Conservation (phyloP, 2,329 filamentous ascomycete species). For the Penicillium capsulatum region DNA sequence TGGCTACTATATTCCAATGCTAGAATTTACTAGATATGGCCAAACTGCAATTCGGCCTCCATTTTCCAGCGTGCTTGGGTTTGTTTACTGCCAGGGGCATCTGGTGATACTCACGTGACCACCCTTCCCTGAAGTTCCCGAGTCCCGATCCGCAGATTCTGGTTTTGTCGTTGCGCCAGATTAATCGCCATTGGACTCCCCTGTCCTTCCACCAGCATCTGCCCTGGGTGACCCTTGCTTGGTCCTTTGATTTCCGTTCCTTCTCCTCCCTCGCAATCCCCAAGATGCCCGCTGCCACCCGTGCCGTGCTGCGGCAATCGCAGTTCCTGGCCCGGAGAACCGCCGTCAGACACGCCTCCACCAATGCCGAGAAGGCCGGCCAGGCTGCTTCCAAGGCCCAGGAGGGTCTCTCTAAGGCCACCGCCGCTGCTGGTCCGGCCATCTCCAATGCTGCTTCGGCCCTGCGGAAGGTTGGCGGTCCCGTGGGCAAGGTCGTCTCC, state of each 20-base stretch:
- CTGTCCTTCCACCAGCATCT: constrained; percentile 31
- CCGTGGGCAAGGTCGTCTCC: constrained; percentile 71
- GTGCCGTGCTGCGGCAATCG: constrained; percentile 46
- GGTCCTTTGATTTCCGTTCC: constrained; percentile 26
- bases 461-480: constrained; percentile 73
- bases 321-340: constrained; percentile 46
- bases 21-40: too few relatives aligned
- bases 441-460: constrained; percentile 68
- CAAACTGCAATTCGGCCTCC: too few relatives aligned
- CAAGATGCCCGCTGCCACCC: constrained; percentile 45
- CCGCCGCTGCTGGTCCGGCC: constrained; percentile 73
- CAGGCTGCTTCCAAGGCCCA: constrained; percentile 61
- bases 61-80: not conserved
- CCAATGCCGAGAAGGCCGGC: constrained; percentile 45
- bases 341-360: constrained; percentile 46
- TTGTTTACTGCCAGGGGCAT: constrained; percentile 11
- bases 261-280: constrained; percentile 24
- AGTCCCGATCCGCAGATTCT: constrained; percentile 39
- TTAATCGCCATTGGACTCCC: constrained; percentile 39
- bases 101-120: constrained; percentile 21
- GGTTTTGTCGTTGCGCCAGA: constrained; percentile 36
- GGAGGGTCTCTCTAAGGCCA: constrained; percentile 76
- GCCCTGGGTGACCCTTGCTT: constrained; percentile 22
- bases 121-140: constrained; percentile 42
- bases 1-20: too few relatives aligned